Base-by-base conservation (phyloP, 2,329 filamentous ascomycete species). In the Nothopassalora personata region DNA sequence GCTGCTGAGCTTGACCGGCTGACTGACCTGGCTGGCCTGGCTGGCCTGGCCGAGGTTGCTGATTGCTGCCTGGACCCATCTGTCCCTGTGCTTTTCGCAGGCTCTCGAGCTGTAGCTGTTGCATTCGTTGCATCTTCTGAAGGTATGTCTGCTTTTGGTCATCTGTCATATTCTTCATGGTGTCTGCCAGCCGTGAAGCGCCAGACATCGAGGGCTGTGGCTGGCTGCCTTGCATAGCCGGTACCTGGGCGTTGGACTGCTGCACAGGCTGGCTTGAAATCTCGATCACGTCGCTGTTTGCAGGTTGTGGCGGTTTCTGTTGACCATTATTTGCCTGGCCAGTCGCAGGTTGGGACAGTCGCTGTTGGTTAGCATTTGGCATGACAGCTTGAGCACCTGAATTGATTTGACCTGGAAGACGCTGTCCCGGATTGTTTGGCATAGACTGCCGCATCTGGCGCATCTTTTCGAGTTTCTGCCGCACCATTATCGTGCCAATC, bases 241-340 rank as follows among this genome's bases (percentile, higher is more conserved):
- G 54, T n/a, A 74, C 72, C 63, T 74, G 74, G 11, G 73, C 68
- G 9, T 60, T 56, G 47, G 54, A 57, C 52, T 63, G 62, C 28
- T 48, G 43, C 27, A 55, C 57, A 18, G 61, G 39, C 30, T 60
- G 69, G 53, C 68, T 74, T 10, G 68, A 69, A 45, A 73, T 71
- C 54, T 79, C 77, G 23, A 71, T 62, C 13, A 73, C 67, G 63
- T 80, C 77, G 23, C 79, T 77, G 54, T 72, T 76, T 9, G 72
- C 36, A 27, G 59, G 58, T 33, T 66, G 65, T 28, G 60, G 54
- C 45, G 68, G 53, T 58, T 67, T 67, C 53, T 66, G 66, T 50
- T 61, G 60, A 5, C 47, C 56, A 45, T 63, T 56, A 60, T 63
- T 63, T 45, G 67, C 46, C 49, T 75, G 73, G n/a, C 50, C 48